phyloP scores from a whole-genome alignment of 1,284 basidiomycete genomes.

The Rhodotorula sp. region DNA sequence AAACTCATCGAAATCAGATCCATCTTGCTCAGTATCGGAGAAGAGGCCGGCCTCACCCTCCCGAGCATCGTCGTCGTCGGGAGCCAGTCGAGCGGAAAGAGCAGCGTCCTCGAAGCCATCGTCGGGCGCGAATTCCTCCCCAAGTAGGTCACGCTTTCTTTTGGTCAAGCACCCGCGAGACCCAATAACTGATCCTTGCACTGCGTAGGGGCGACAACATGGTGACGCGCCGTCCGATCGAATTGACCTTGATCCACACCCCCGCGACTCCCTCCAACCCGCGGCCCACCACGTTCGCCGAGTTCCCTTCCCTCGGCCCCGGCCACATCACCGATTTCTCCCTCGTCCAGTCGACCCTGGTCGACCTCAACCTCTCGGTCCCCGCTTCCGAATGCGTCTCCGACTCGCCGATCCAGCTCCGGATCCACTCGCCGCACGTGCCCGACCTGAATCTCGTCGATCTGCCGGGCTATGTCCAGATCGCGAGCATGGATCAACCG shows the following conservation, averaged over 20 bases:
- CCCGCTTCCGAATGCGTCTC: conserved; percentile 86
- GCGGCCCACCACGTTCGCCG: conserved; percentile 79
- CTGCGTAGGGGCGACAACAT: conserved; percentile 87
- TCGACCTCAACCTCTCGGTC: conserved; percentile 92
- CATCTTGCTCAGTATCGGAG: conserved; percentile 91
- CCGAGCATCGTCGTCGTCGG: conserved; percentile 98
- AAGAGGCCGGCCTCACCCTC: conserved; percentile 87
- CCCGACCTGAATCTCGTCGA: conserved; percentile 97
- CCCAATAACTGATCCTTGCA: too few relatives aligned
- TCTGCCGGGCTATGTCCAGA: conserved; percentile 95
- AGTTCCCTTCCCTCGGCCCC: conserved; percentile 85
- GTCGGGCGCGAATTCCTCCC: conserved; percentile 98
- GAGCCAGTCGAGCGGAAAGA: conserved; percentile 97
- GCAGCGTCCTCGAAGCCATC: conserved; percentile 93
- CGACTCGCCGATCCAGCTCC: conserved; percentile 91
- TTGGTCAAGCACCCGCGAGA: too few relatives aligned
- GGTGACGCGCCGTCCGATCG: conserved; percentile 97
- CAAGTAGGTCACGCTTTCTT: conserved; percentile 62
- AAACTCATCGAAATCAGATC: conserved; percentile 95
- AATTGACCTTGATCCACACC: conserved; percentile 93
- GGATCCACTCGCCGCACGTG: conserved; percentile 92
- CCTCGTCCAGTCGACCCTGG: conserved; percentile 86
- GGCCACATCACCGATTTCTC: conserved; percentile 86
- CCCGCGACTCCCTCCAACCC: conserved; percentile 60
- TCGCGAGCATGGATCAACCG: conserved; percentile 92